Evolutionary conservation across 1,284 basidiomycete genomes (phyloP), one percentile per base, ranked within the genome.

Genomic region (Ceratobasidium sp.): DNA sequence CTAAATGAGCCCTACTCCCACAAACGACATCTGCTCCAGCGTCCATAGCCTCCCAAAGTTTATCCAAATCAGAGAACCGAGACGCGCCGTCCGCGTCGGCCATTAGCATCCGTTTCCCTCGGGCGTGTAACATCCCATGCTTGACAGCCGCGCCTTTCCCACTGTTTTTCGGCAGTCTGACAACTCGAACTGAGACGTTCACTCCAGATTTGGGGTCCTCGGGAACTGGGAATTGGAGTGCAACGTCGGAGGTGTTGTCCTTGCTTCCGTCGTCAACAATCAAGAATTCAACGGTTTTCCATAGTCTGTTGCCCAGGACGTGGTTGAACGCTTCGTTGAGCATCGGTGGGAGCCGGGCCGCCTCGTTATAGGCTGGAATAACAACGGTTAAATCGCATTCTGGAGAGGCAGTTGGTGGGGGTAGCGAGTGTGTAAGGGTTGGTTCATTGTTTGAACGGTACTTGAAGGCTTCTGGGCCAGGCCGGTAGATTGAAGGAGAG

Each of bases 41-140:
- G 81, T 96, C 93, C 89, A 97, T 92, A 26, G 89, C 89, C 1
- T 85, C 85, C 89, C 94, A 94, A 17, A 98, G 85, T 40, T 86
- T 82, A 80, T 93, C 91, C 15, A 98, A 83, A 82, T 97, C 96
- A 62, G 90, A 87, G 81, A 98, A 97, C 52, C 90, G 88, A 79
- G 94, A 96, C 28, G 96, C 96, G 1, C 94, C 96, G n/a, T 98
- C 96, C 6, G 96, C 96, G 82, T 98, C 96, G 48, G 93, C 96
- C 90, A 98, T 96, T 65, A 98, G 86, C 66, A 98, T 86, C n/a
- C 94, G 86, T 79, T 87, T 84, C 5, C 96, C 96, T 3, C 94
- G 88, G 5, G 91, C 89, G 82, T 94, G 92, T 78, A 97, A 84
- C 89, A 96, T 94, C 59, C 95, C 96, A 84, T 97, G 96, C 56